Evolutionary conservation across 768 basidiomycete genomes (phyloP), one percentile per base, ranked within the genome.

Genomic region (Psilocybe cyanescens): DNA sequence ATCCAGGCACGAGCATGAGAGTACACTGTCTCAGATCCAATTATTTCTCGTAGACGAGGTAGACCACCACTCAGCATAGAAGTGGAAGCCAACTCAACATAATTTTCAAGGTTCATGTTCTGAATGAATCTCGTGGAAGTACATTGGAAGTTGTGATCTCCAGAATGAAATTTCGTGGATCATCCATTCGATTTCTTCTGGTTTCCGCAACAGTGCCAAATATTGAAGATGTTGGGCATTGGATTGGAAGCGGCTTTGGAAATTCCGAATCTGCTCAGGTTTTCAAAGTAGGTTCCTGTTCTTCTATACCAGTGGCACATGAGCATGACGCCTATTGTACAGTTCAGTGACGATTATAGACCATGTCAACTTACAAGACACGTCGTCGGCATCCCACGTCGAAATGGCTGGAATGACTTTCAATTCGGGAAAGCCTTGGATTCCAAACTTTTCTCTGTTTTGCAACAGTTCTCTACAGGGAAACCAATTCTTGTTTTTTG

Each of bases 151-250:
- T 97, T 16, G 86, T 99, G n/a, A 81, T 96, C 48, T 92, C 93
- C 3, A 87, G 97, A 28, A 97, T 99, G 94, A 96, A 92, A 74
- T 76, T 85, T 3, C 83, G 88, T 8, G 90, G 88, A 8, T 79
- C 81, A 3, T 72, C 75, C 2, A 86, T 94, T 28, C 88, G 97
- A 6, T 96, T 99, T 71, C 75, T 97, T 31, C 83, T 97, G 16
- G 86, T 98, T 41, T 97, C 95, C 0, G 97, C 97, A 4, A 98
- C 97, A 0, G 91, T 94, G 11, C 97, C 97, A 0, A 99, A 99
- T 67, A 90, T 95, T 54, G 79, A 86, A 29, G 97, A 99, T 65
- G 86, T 99, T 31, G 94, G 95, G 1, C 74, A 77, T 57, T 99
- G 97, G 97, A 88, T 99, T 49, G 88, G 90, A 46, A 80, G 76